Evolutionary conservation across 768 basidiomycete species (phyloP).

Genomic region (Chalciporus pseudorubinellus): DNA sequence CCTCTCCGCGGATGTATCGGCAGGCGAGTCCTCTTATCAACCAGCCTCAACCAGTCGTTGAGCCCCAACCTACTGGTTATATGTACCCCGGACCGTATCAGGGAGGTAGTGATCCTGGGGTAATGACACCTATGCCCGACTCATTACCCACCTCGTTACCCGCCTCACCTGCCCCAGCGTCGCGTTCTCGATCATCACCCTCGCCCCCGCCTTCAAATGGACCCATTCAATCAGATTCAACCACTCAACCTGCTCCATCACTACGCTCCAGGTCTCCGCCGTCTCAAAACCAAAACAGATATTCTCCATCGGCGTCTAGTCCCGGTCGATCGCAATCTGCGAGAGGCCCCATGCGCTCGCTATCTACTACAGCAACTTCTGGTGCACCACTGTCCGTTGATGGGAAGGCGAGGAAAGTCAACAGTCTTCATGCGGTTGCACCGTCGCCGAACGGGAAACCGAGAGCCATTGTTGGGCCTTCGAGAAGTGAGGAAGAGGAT

Average conservation of each 20-base stretch:
- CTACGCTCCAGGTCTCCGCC: conserved; percentile 59
- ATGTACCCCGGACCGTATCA: conserved; percentile 16
- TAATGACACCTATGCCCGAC: conserved; percentile 43
- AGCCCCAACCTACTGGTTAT: conserved; percentile 29
- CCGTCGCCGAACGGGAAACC: conserved; percentile 37
- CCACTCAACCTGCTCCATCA: conserved; percentile 29
- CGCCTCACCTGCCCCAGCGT: conserved; percentile 19
- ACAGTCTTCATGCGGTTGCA: conserved; percentile 61
- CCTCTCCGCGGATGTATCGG: conserved; percentile 23
- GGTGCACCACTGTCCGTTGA: conserved; percentile 37
- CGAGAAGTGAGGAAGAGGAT: conserved; percentile 67
- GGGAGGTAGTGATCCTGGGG: conserved; percentile 39
- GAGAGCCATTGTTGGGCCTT: conserved; percentile 33
- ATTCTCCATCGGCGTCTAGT: conserved; percentile 31
- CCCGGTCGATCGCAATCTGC: conserved; percentile 24
- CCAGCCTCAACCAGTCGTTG: conserved; percentile 28
- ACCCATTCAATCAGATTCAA: conserved; percentile 15
- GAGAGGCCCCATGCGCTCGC: conserved; percentile 61
- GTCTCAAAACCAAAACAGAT: conserved; percentile 36
- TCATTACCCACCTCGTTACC: conserved; percentile 24
- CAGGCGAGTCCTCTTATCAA: conserved; percentile 27
- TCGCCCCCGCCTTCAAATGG: conserved; percentile 34
- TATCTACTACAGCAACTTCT: conserved; percentile 62
- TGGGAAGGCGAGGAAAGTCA: conserved; percentile 60
- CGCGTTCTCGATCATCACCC: conserved; percentile 31